These are phyloP conservation scores for Globisporangium yorkense DNA, from an alignment of 352 stramenopile genomes.

Conservation along the genomic window DNA sequence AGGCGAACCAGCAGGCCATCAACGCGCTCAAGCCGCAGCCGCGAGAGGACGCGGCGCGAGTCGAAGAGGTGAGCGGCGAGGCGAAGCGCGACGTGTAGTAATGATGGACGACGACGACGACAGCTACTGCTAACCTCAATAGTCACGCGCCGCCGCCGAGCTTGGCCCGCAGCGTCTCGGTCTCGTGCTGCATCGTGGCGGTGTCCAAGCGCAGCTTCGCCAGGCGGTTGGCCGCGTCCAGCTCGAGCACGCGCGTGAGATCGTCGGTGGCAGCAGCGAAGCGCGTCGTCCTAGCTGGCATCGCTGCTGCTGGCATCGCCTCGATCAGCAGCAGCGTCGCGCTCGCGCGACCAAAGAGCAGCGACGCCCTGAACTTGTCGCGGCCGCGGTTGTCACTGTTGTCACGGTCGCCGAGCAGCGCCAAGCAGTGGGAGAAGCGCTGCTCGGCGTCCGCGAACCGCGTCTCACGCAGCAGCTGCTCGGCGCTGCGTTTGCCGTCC, in stretches of 20 bases:
- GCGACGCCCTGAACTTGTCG: constrained; percentile 10
- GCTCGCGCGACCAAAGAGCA: constrained; percentile 21
- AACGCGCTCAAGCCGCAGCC: constrained; percentile 56
- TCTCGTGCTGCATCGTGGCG: constrained; percentile 14
- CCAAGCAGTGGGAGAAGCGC: constrained; percentile 20
- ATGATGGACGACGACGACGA: not conserved
- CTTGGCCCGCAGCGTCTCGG: constrained; percentile 2
- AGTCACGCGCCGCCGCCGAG: not conserved
- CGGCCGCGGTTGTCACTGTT: constrained; percentile 1
- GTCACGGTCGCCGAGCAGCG: constrained; percentile 6
- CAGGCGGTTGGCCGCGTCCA: constrained; percentile 6
- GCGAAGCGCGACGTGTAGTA: not conserved
- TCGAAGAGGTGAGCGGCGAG: not conserved
- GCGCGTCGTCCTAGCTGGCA: not conserved
- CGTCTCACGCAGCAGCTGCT: constrained; percentile 12
- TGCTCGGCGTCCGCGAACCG: constrained; percentile 13
- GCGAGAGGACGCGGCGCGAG: constrained; percentile 16
- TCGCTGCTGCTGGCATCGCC: not conserved
- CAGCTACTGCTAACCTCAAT: not conserved
- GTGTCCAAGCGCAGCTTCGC: constrained; percentile 11
- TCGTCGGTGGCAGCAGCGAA: constrained; percentile 6
- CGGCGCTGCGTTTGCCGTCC: constrained; percentile 14
- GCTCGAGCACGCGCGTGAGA: constrained; percentile 7
- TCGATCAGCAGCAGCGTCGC: constrained; percentile 7
- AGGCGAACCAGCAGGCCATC: constrained; percentile 65